Evolutionary conservation across 2,329 filamentous ascomycete genomes (phyloP).

Genomic region (Clarireedia sp.): DNA sequence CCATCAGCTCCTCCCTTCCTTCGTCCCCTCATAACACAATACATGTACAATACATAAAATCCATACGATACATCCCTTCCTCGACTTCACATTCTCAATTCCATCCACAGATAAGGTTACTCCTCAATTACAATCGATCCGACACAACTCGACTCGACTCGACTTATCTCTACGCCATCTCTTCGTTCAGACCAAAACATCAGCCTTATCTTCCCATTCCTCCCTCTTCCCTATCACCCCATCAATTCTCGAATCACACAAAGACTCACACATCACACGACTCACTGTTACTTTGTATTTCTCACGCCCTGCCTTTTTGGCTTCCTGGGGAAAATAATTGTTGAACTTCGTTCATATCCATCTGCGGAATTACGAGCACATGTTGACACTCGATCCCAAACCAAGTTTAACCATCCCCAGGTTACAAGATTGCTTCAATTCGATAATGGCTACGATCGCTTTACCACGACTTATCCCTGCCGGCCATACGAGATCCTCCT

Average conservation of each 20-base stretch:
- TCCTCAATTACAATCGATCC: not conserved
- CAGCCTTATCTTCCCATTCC: not conserved
- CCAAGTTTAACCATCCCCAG: not conserved
- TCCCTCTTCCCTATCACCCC: too few species aligned
- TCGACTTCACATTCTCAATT: too few species aligned
- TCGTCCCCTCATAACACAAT: too few species aligned
- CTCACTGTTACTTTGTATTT: not conserved
- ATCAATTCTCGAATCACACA: not conserved
- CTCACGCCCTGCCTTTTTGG: not conserved
- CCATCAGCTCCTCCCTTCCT: too few species aligned
- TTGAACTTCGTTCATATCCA: not conserved
- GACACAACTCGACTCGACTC: too few species aligned
- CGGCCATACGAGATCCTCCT: slow-evolving; percentile 31
- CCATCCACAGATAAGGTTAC: not conserved
- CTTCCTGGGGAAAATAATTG: not conserved
- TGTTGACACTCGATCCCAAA: slow-evolving; percentile 1
- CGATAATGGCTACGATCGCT: slow-evolving; percentile 29
- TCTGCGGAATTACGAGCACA: not conserved
- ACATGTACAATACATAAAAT: too few species aligned
- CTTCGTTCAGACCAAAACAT: not conserved
- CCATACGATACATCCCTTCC: too few species aligned
- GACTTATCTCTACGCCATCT: not conserved
- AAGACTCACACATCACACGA: not conserved
- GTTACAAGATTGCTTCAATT: slow-evolving; percentile 7
- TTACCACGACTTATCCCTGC: slow-evolving; percentile 26